These are phyloP conservation scores for Geum urbanum DNA, from an alignment of 306 rosid genomes.

Conservation along the genomic window DNA sequence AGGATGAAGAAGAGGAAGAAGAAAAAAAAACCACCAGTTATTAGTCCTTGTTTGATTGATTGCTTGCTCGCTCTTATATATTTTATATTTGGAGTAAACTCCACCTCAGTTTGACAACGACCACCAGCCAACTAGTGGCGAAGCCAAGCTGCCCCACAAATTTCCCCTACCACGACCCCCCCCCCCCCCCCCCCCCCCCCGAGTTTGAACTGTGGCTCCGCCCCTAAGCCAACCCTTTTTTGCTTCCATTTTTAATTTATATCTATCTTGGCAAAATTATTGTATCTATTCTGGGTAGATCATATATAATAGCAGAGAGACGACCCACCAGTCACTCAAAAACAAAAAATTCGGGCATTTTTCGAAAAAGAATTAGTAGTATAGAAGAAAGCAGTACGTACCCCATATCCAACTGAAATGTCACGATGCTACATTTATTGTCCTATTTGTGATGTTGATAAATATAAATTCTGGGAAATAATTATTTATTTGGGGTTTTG, in stretches of 20 bases:
- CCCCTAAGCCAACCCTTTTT: slow-evolving; percentile 68
- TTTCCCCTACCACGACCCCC: no score
- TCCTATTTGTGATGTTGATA: slow-evolving; percentile 36
- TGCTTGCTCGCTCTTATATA: slow-evolving; percentile 38
- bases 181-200: no score
- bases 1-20: slow-evolving; percentile 9
- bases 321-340: slow-evolving; percentile 54
- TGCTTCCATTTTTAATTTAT: slow-evolving; percentile 33
- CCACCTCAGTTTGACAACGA: slow-evolving; percentile 82
- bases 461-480: slow-evolving; percentile 36
- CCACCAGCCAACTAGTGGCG: no score
- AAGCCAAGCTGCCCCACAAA: no score
- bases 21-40: slow-evolving; percentile 10
- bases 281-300: no score
- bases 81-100: slow-evolving; percentile 49
- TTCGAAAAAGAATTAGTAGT: slow-evolving; percentile 31
- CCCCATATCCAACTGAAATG: slow-evolving; percentile 45
- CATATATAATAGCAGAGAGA: slow-evolving; percentile 34
- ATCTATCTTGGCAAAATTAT: slow-evolving; percentile 15
- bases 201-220: no score
- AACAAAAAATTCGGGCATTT: slow-evolving; percentile 41
- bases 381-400: neutral
- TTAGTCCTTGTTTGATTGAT: slow-evolving; percentile 45
- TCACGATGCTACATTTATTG: slow-evolving; percentile 34
- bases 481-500: slow-evolving; percentile 15